These are phyloP conservation scores for Aspergillus tamarii DNA, from an alignment of 2,329 filamentous ascomycete genomes.

Conservation along the genomic window DNA sequence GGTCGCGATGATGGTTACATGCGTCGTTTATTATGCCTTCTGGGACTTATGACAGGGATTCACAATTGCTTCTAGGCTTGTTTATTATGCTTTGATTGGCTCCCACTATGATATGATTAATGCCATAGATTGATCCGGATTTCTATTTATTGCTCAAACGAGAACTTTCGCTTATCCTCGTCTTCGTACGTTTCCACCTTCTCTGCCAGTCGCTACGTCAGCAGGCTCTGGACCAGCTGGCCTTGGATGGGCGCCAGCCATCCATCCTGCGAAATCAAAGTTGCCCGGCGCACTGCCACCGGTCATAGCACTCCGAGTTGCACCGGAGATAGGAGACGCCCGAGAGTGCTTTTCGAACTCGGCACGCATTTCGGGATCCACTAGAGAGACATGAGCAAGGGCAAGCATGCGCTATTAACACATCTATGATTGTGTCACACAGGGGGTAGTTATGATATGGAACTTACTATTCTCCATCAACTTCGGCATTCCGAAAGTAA, in stretches of 20 bases:
- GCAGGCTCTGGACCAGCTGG: slow-evolving; percentile 25
- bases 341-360: slow-evolving; percentile 93
- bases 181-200: slow-evolving; percentile 29
- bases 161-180: slow-evolving; percentile 29
- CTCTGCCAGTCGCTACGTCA: slow-evolving; percentile 31
- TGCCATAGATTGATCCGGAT: slow-evolving; percentile 6
- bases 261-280: slow-evolving; percentile 70
- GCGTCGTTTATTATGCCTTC: background rate
- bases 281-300: slow-evolving; percentile 60
- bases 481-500: slow-evolving; percentile 94
- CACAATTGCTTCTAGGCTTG: background rate
- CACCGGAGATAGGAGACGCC: slow-evolving; percentile 66
- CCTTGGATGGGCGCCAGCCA: slow-evolving; percentile 58
- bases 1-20: background rate
- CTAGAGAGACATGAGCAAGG: slow-evolving; percentile 49
- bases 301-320: slow-evolving; percentile 62
- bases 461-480: slow-evolving; percentile 90
- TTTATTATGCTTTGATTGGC: background rate
- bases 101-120: background rate
- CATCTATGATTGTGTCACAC: background rate
- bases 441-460: background rate
- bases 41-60: background rate
- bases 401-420: background rate
- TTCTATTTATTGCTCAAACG: slow-evolving; percentile 3
- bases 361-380: slow-evolving; percentile 94